These are phyloP conservation scores for Cyberlindnera japonica DNA, from an alignment of 805 yeast species.

Conservation along the genomic window DNA sequence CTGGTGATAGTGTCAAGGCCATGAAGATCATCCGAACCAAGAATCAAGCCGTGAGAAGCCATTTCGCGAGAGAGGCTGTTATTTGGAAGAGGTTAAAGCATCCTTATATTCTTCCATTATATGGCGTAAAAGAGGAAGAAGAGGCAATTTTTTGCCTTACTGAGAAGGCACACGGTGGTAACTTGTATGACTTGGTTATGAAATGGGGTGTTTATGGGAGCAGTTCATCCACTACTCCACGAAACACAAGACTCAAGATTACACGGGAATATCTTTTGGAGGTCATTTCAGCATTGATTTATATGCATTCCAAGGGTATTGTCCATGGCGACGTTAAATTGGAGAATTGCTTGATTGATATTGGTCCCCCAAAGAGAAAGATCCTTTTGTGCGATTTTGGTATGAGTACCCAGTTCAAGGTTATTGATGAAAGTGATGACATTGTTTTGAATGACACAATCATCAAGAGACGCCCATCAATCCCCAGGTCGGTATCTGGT, in stretches of 20 bases:
- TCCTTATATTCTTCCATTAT: constrained; percentile 58
- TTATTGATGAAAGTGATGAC: constrained; percentile 18
- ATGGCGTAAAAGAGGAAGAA: constrained; percentile 57
- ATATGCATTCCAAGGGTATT: constrained; percentile 60
- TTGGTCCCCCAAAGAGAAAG: constrained; percentile 31
- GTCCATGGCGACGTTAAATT: constrained; percentile 78
- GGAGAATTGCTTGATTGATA: constrained; percentile 63
- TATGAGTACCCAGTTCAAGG: constrained; percentile 46
- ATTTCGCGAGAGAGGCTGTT: constrained; percentile 65
- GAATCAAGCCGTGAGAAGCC: constrained; percentile 47
- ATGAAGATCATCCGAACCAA: constrained; percentile 59
- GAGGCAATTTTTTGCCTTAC: constrained; percentile 70
- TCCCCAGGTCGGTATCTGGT: constrained; percentile 34
- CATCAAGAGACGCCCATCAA: constrained; percentile 28
- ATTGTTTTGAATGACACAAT: constrained; percentile 26
- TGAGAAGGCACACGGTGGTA: constrained; percentile 67
- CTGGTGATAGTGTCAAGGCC: constrained; percentile 37
- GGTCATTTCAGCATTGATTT: constrained; percentile 55
- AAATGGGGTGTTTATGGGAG: constrained; percentile 53
- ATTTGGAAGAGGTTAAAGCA: constrained; percentile 75
- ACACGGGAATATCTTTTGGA: constrained; percentile 45
- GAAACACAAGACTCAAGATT: constrained; percentile 33
- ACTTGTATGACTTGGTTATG: constrained; percentile 71
- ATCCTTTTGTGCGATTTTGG: constrained; percentile 86
- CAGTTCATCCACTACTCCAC: constrained; percentile 26